Evolutionary conservation across 768 basidiomycete species (phyloP).

Genomic region (Podaxis sp.): DNA sequence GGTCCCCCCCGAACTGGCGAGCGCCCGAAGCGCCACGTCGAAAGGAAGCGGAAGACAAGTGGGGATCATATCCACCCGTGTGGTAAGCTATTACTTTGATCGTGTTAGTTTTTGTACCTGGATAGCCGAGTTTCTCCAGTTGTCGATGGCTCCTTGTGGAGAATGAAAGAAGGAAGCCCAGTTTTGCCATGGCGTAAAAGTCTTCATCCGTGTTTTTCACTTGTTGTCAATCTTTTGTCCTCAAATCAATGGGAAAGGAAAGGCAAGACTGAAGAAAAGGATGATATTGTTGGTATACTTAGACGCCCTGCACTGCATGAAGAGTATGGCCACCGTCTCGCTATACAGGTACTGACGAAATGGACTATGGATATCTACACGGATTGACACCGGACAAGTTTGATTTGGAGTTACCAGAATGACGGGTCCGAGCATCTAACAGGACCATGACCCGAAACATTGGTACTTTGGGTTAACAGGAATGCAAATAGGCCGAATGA

Average conservation of each 20-base stretch:
- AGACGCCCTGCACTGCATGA: neutral
- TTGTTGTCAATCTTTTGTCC: neutral
- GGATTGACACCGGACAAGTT: slow-evolving; percentile 2
- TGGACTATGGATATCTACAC: neutral
- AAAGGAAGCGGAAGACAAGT: neutral
- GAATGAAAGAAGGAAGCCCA: neutral
- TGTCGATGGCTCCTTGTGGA: neutral
- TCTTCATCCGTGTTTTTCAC: neutral
- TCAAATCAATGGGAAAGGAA: neutral
- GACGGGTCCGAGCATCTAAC: slow-evolving; percentile 6
- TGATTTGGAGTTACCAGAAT: slow-evolving; percentile 9
- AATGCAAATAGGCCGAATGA: slow-evolving; percentile 5
- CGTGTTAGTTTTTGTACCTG: neutral
- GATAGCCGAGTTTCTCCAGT: neutral
- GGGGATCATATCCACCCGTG: neutral
- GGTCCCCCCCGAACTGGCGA: neutral
- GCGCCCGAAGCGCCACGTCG: neutral
- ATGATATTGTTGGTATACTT: neutral
- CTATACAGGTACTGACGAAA: neutral
- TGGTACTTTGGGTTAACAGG: neutral
- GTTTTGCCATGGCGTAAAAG: neutral
- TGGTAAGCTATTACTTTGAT: neutral
- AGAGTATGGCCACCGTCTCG: neutral
- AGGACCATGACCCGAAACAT: slow-evolving; percentile 5
- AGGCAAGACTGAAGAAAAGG: neutral